Conservation (phyloP, 2,329 filamentous ascomycete species). For the Akanthomyces dipterigenus region DNA sequence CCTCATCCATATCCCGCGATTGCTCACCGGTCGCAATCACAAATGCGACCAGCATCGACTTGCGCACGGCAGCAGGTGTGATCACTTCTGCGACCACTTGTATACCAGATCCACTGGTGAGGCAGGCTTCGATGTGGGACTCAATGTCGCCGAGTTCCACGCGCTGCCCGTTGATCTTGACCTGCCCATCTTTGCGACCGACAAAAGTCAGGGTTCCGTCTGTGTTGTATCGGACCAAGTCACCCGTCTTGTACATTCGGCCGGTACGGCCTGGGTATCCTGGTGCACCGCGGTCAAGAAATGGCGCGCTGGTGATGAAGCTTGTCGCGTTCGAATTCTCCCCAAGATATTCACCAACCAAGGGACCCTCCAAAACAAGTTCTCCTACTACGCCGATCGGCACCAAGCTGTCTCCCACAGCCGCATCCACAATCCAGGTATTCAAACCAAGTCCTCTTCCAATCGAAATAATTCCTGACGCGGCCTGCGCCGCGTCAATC, state of each 20-base stretch:
- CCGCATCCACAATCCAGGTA: slow-evolving; percentile 26
- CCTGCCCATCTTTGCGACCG: slow-evolving; percentile 50
- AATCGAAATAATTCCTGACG: neutral
- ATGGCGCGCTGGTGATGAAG: slow-evolving; percentile 35
- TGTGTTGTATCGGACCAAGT: slow-evolving; percentile 36
- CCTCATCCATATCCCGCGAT: neutral
- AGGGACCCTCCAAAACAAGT: slow-evolving; percentile 34
- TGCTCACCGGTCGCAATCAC: neutral
- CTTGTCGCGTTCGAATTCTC: slow-evolving; percentile 37
- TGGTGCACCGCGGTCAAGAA: slow-evolving; percentile 6
- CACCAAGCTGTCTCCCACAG: slow-evolving; percentile 21
- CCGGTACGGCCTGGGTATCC: neutral
- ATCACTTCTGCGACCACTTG: neutral
- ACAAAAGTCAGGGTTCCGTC: slow-evolving; percentile 37
- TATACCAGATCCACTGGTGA: neutral
- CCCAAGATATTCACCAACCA: slow-evolving; percentile 44
- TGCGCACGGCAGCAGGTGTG: neutral
- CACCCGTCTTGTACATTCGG: slow-evolving; percentile 41
- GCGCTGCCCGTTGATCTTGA: slow-evolving; percentile 53
- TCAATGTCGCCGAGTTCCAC: slow-evolving; percentile 40
- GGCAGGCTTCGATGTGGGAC: neutral
- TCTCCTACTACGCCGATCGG: slow-evolving; percentile 29
- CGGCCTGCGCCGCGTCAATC: neutral
- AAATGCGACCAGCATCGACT: slow-evolving; percentile 8
- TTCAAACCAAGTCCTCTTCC: slow-evolving; percentile 7